A percentile compares a stretch with the other conserved stretches of the same genome.
These are phyloP conservation scores for Hypoxylon sp. DNA, from an alignment of 2,329 filamentous ascomycete species.

Conservation along the genomic window DNA sequence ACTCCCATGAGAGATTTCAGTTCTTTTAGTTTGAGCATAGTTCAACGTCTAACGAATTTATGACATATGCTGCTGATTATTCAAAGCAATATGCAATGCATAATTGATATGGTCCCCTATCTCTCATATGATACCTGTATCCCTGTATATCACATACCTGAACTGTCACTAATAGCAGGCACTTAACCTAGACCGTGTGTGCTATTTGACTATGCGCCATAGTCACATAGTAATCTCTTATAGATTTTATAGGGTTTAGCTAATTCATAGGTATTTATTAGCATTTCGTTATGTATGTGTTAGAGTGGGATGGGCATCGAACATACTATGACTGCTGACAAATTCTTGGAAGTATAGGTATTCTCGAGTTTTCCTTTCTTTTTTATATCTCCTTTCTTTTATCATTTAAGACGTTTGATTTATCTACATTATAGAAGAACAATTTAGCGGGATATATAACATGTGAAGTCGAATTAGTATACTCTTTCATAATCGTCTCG, in stretches of 20 bases:
- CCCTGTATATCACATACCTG: neutral
- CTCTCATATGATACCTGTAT: neutral
- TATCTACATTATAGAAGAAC: neutral
- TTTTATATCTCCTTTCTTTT: neutral
- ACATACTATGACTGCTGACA: neutral
- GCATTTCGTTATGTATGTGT: neutral
- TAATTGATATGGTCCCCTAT: neutral
- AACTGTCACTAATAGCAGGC: neutral
- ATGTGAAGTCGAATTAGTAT: neutral
- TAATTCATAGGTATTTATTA: neutral
- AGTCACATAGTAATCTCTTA: neutral
- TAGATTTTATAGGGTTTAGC: neutral
- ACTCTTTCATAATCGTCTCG: slow-evolving; percentile 27
- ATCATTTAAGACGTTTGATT: neutral
- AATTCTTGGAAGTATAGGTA: neutral
- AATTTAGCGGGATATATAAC: neutral
- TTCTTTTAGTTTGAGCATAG: neutral
- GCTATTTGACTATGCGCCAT: neutral
- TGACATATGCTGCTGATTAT: neutral
- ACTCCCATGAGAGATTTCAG: neutral
- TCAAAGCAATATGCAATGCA: neutral
- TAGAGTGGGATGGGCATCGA: neutral
- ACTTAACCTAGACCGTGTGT: neutral
- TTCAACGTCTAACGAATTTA: neutral
- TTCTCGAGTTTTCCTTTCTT: neutral